Evolutionary conservation across 2,329 filamentous ascomycete species (phyloP), one percentile per base, ranked within the genome.

Genomic region (Thelonectria olida): DNA sequence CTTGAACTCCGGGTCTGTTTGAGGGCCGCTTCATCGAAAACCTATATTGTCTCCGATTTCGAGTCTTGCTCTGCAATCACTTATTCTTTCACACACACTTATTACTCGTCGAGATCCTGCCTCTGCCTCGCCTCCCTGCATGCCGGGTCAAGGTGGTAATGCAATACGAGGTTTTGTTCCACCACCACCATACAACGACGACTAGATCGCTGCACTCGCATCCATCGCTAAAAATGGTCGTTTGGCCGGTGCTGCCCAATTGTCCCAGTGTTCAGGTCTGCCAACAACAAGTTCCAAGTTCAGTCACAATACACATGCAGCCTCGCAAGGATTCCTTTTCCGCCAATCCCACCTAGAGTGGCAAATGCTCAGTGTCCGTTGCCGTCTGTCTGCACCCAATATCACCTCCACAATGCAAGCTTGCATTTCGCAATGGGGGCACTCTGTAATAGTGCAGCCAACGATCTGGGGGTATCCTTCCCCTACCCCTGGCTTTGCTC

Each of bases 141-240:
- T 42, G 49, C 38, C 19, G 7, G 44, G 54, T 31, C 51, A 59
- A 52, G 31, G 42, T 31, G 20, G 25, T 31, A 17, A 57, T 56
- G 53, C 45, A 54, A 66, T 66, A 62, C 58, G 41, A 65, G 55
- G 51, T 54, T 52, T 50, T 55, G 57, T 60, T 44, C 45, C 57
- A 60, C 57, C 38, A 39, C 41, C 34, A 41, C n/a, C n/a, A n/a
- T n/a, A n/a, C 51, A 50, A 50, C 38, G 28, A 25, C 38, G 28
- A 54, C 51, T 54, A 27, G n/a, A n/a, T n/a, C n/a, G n/a, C 39
- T 54, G 38, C 39, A 39, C 42, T 60, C 28, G 23, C 47, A 60
- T 62, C 42, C 52, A 39, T 47, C 34, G 23, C 28, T 42, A 25
- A 54, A 44, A 44, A 44, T 15, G 39, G 39, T 7, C 58, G 48